Conservation (phyloP, 352 stramenopile genomes). For the Globisporangium carolinianum region DNA sequence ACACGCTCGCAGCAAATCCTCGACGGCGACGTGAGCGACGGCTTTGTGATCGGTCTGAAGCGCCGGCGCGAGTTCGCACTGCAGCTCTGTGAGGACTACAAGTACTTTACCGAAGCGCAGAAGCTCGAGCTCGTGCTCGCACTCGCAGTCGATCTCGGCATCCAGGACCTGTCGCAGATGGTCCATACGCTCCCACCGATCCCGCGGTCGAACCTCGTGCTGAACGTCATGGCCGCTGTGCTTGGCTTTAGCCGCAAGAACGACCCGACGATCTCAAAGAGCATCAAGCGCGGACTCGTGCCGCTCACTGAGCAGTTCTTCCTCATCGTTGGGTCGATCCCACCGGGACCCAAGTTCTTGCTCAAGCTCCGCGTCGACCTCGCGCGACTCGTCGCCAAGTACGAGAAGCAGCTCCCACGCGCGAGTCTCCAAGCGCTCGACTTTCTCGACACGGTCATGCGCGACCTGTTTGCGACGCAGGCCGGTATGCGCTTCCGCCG, state of each 20-base stretch:
- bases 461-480: conserved; percentile 77
- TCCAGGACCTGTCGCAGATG: conserved; percentile 75
- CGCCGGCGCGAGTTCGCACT: conserved; percentile 67
- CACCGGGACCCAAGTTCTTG: conserved; percentile 64
- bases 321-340: conserved; percentile 61
- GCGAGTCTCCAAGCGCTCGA: conserved; percentile 58
- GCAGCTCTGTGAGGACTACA: conserved; percentile 70
- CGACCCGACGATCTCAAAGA: conserved; percentile 79
- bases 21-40: conserved; percentile 59
- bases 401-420: conserved; percentile 32
- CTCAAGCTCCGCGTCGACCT: conserved; percentile 68
- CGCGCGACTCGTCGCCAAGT: conserved; percentile 38
- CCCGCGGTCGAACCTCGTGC: conserved; percentile 66
- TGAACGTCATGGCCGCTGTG: conserved; percentile 69
- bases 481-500: conserved; percentile 72
- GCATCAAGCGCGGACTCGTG: conserved; percentile 78
- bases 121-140: conserved; percentile 76
- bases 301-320: conserved; percentile 79
- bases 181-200: conserved; percentile 77
- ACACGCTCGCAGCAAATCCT: conserved; percentile 32
- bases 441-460: conserved; percentile 79
- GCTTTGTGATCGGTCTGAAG: conserved; percentile 82
- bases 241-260: conserved; percentile 78
- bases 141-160: conserved; percentile 69
- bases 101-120: conserved; percentile 66